Base-by-base conservation (phyloP, 2,329 filamentous ascomycete species). In the Escovopsis sp. region DNA sequence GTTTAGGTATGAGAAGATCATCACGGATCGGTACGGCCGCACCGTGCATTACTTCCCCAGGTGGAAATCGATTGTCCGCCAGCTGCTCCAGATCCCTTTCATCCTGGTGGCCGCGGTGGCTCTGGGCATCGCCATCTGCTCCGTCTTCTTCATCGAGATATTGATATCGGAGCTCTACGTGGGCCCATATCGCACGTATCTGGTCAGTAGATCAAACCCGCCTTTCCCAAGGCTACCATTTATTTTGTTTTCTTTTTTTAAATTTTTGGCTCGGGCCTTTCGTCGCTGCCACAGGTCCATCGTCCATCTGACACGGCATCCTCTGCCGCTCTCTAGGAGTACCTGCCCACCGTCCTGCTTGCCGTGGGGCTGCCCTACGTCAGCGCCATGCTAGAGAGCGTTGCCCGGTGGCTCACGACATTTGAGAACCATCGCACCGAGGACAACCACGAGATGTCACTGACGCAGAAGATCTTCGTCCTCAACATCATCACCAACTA, bases 401-500 rank as follows among this genome's bases (percentile, higher is more conserved):
- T 81, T 32, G 82, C 82, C 1, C 74, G 70, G 1, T 62, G 61
- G 15, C 64, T 87, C 33, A 85, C 76, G 10, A 66, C 82, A 12
- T 85, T 74, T 51, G 83, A 87, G 54, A 87, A 87, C 55, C 83
- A 86, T 55, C 75, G 83, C 42, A 86, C 81, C 0, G 69, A 77
- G 30, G 77, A 80, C 40, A 67, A 73, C 18, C 78, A 83, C 53
- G 77, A 85, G 47, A 72, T 76, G 46, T 78, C 81, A 0, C 67
- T 83, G 49, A 83, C 80, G 0, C 74, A 80, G 47, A 87, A 87
- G 66, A 72, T 82, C 7, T 86, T 87, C 45, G 69, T 85, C 32
- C 72, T 88, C 55, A 84, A 82, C 65, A 85, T 86, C 63, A 84
- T 87, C 59, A 85, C 82, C 11, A 82, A 83, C 4, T 88, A 87